These are phyloP conservation scores for Hymenoscyphus fraxineus DNA, from an alignment of 2,329 filamentous ascomycete species.

Conservation along the genomic window DNA sequence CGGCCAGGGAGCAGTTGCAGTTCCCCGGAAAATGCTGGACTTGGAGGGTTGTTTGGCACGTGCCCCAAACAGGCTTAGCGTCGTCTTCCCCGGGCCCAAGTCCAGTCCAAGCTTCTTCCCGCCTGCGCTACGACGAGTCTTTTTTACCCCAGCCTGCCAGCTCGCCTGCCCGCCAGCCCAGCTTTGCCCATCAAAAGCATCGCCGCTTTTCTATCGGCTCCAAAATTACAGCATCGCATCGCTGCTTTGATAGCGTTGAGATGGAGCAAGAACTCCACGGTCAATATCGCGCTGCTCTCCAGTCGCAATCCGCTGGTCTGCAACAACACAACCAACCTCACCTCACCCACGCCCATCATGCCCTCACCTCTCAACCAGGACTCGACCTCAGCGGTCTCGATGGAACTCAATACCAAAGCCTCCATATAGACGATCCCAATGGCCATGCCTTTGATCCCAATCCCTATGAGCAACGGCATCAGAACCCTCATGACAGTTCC, in stretches of 20 bases:
- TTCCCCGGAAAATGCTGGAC: too few species aligned
- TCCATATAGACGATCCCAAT: constrained; percentile 37
- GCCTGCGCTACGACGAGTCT: not conserved
- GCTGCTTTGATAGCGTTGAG: not conserved
- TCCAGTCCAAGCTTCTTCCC: not conserved
- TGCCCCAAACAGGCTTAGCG: too few species aligned
- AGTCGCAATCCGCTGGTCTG: constrained; percentile 32
- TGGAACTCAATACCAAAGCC: constrained; percentile 35
- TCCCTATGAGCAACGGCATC: constrained; percentile 27
- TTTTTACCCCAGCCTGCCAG: not conserved
- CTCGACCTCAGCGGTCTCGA: constrained; percentile 41
- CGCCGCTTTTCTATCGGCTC: not conserved
- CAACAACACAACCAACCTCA: constrained; percentile 33
- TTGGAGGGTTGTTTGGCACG: too few species aligned
- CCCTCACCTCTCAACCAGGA: constrained; percentile 36
- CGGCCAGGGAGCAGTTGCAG: too few species aligned
- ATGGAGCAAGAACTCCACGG: constrained; percentile 4
- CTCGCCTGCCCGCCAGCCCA: not conserved
- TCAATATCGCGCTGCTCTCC: constrained; percentile 17
- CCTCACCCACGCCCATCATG: constrained; percentile 29
- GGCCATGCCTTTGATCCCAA: constrained; percentile 26
- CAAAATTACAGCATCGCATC: constrained; percentile 4
- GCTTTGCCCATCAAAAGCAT: not conserved
- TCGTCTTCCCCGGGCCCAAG: too few species aligned
- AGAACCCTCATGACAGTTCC: constrained; percentile 32